Evolutionary conservation across 1,284 basidiomycete species (phyloP), one percentile per base, ranked within the genome.

Genomic region (Cronartium ribicola): DNA sequence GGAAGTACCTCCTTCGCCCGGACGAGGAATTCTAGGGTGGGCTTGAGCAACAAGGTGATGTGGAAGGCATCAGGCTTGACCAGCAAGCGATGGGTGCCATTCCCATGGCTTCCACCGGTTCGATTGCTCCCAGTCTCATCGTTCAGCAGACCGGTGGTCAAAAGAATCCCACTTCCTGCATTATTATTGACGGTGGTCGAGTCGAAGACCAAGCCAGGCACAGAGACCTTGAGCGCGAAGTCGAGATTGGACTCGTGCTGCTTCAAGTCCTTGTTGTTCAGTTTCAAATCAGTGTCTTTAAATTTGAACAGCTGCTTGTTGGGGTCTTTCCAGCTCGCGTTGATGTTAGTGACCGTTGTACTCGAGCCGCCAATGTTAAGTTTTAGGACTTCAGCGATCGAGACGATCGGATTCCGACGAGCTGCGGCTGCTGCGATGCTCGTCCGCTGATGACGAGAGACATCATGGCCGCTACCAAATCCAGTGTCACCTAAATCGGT

Each of bases 31-130:
- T 89, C 84, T 10, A 97, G 83, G 6, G 94, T 95, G 0, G 96
- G 95, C 77, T 92, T 91, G 82, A 98, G 97, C 13, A 99, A 84
- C 13, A 94, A 88, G 66, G 89, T 90, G 66, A 98, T 92, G 82
- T 97, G 94, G 84, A 98, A 98, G 0, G 93, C 91, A 80, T 98
- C 91, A 0, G 96, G 89, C 76, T 88, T 88, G 76, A 97, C 90
- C 40, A 98, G 85, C 22, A 91, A 84, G 36, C 91, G 88, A 83
- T 98, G 94, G 69, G 89, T 89, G 63, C 91, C 88, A 5, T 72
- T 76, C 41, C 61, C 64, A 22, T 75, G 66, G 51, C 76, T 75
- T n/a, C 36, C 65, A 10, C 66, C 66, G 22, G 75, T 77, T n/a
- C 61, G 44, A 39, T 75, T 75, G 29, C 75, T 70, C 29, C 76